Percentiles rank a stretch among this genome's conserved stretches.
Evolutionary conservation across 2,329 filamentous ascomycete species (phyloP).

Genomic region (Ampelomyces quisqualis): DNA sequence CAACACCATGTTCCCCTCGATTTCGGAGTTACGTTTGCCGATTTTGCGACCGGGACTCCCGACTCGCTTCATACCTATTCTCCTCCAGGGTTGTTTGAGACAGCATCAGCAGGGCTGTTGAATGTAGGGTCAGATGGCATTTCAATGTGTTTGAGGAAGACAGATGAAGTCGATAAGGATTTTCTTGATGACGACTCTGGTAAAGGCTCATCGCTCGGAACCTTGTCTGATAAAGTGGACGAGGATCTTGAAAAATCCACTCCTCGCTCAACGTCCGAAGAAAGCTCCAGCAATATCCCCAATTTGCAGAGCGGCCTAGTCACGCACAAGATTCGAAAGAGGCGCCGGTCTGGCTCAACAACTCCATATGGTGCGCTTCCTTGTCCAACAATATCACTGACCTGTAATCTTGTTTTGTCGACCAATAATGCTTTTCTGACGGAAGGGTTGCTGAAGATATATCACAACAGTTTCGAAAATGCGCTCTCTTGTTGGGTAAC

Average conservation of each 20-base stretch:
- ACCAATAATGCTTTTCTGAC: constrained; percentile 47
- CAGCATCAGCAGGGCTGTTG: too few relatives aligned
- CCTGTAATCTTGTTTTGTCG: constrained; percentile 35
- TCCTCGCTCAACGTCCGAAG: constrained; percentile 8
- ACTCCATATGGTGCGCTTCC: constrained; percentile 20
- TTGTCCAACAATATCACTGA: constrained; percentile 22
- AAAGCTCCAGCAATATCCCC: constrained; percentile 4
- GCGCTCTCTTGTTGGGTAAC: constrained; percentile 57
- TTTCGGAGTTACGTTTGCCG: constrained; percentile 31
- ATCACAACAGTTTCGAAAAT: constrained; percentile 58
- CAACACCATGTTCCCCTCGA: constrained; percentile 13
- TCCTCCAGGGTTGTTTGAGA: constrained; percentile 3
- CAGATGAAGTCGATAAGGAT: constrained; percentile 15
- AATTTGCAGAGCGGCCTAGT: constrained; percentile 11
- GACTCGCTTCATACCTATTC: constrained; percentile 4
- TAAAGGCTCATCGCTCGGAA: constrained; percentile 29
- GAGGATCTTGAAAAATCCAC: constrained; percentile 16
- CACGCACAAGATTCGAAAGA: constrained; percentile 21
- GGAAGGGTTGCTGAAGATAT: constrained; percentile 51
- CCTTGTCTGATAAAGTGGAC: constrained; percentile 22
- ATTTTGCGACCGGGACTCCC: constrained; percentile 26
- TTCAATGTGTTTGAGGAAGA: constrained; percentile 6
- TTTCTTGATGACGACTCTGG: constrained; percentile 24
- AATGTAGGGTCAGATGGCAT: too few relatives aligned
- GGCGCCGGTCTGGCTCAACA: constrained; percentile 27